These are phyloP conservation scores for Colletotrichum siamense DNA, from an alignment of 2,329 filamentous ascomycete genomes.

Conservation along the genomic window DNA sequence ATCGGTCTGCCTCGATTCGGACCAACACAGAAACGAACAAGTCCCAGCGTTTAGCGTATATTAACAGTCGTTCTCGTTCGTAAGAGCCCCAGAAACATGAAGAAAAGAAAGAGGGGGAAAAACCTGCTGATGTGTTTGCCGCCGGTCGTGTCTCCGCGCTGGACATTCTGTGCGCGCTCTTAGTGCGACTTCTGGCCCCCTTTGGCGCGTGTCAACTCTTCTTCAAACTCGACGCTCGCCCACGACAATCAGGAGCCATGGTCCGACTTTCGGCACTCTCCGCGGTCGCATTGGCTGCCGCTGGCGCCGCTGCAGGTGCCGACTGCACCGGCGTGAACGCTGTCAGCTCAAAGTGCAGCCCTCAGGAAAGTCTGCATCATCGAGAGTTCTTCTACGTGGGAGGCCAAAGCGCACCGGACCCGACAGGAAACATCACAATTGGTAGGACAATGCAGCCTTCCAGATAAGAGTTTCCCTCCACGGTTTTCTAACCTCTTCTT, in stretches of 20 bases:
- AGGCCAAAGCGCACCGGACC: slow-evolving; percentile 27
- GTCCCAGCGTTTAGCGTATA: slow-evolving; percentile 10
- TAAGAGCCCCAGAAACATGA: background rate
- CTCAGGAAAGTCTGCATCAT: slow-evolving; percentile 9
- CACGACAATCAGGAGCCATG: background rate
- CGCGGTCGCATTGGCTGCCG: background rate
- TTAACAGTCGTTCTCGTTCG: slow-evolving; percentile 1
- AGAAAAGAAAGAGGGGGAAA: background rate
- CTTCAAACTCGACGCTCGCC: background rate
- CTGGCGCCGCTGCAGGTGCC: background rate
- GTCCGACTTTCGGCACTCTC: background rate
- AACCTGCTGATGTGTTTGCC: background rate
- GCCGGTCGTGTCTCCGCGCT: background rate
- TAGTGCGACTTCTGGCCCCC: background rate
- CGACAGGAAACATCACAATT: slow-evolving; percentile 25
- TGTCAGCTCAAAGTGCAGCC: slow-evolving; percentile 4
- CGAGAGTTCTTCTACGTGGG: slow-evolving; percentile 35
- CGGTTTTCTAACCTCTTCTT: background rate
- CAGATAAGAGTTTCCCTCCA: background rate
- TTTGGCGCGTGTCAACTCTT: background rate
- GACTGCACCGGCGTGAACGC: slow-evolving; percentile 13
- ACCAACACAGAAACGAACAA: background rate
- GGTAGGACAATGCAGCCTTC: background rate
- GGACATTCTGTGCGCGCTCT: background rate
- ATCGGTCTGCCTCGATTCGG: background rate